A percentile compares a stretch with the other conserved stretches of the same genome.
phyloP scores from a whole-genome alignment of 352 stramenopile species.

The Thraustochytrium striatum region DNA sequence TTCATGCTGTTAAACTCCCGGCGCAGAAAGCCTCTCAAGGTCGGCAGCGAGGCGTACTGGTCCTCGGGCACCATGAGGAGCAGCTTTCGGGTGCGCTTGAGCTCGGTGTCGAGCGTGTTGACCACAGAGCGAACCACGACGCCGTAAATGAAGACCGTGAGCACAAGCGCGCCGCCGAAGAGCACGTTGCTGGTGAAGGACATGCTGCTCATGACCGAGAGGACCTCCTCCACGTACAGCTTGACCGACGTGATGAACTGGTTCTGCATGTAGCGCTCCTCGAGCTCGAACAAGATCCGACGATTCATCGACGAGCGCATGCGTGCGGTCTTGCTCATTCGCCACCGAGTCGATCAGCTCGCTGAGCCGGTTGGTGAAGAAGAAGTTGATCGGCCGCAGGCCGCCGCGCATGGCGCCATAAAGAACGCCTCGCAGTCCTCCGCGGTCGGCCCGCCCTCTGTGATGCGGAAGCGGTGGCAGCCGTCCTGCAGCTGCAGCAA shows the following conservation, averaged over 20 bases:
- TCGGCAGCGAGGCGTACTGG: constrained; percentile 13
- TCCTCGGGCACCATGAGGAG: constrained; percentile 40
- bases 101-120: constrained; percentile 15
- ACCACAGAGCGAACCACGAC: constrained; percentile 20
- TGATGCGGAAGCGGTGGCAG: constrained; percentile 36
- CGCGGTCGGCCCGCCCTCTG: no score
- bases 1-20: no score
- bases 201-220: no score
- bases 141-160: not conserved
- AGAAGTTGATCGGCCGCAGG: not conserved
- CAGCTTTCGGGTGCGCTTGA: constrained; percentile 25
- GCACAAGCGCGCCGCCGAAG: not conserved
- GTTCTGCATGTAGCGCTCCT: constrained; percentile 10
- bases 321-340: no score
- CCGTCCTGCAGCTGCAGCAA: not conserved
- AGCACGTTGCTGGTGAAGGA: not conserved
- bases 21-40: constrained; percentile 4
- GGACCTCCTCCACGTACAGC: constrained; percentile 27
- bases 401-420: not conserved
- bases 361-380: not conserved
- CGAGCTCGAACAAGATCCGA: constrained; percentile 9
- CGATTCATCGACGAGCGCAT: no score
- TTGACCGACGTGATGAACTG: constrained; percentile 36
- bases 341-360: no score
- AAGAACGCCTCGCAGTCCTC: not conserved